Conservation (phyloP, 2,329 filamentous ascomycete genomes). For the Tolypocladium sp. region DNA sequence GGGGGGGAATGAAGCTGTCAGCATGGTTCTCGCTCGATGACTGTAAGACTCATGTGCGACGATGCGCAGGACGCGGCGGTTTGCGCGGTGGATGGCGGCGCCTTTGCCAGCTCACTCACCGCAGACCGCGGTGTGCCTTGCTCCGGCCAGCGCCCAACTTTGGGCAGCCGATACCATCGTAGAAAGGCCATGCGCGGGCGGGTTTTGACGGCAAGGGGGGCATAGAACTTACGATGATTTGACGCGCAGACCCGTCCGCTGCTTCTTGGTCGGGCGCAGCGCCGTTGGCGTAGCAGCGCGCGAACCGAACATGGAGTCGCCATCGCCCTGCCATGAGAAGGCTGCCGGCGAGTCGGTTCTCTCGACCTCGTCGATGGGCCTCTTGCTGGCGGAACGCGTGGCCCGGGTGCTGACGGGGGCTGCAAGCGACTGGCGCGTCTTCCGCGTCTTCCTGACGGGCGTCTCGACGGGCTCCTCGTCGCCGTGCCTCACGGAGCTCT, state of each 20-base stretch:
- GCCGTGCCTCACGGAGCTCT: conserved; percentile 28
- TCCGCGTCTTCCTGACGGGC: conserved; percentile 21
- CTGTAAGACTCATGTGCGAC: background rate
- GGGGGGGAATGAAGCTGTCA: background rate
- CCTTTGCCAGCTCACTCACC: background rate
- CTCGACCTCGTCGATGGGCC: conserved; percentile 45
- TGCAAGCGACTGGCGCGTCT: conserved; percentile 25
- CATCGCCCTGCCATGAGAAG: conserved; percentile 37
- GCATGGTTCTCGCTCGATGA: background rate
- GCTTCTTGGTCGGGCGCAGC: conserved; percentile 48
- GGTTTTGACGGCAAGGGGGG: background rate
- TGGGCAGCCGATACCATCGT: background rate
- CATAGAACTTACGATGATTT: conserved; percentile 58
- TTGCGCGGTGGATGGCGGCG: background rate
- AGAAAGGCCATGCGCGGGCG: background rate
- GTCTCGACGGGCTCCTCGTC: conserved; percentile 17
- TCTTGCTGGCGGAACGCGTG: conserved; percentile 43
- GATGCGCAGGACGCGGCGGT: background rate
- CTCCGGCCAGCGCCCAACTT: background rate
- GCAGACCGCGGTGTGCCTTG: background rate
- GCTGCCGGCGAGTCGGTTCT: conserved; percentile 42
- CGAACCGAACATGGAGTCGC: conserved; percentile 39
- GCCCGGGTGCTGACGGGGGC: conserved; percentile 27
- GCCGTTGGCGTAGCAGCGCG: conserved; percentile 51
- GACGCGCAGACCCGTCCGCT: conserved; percentile 52